Evolutionary conservation across 2,329 filamentous ascomycete genomes (phyloP).

Genomic region (Botrytis deweyae): DNA sequence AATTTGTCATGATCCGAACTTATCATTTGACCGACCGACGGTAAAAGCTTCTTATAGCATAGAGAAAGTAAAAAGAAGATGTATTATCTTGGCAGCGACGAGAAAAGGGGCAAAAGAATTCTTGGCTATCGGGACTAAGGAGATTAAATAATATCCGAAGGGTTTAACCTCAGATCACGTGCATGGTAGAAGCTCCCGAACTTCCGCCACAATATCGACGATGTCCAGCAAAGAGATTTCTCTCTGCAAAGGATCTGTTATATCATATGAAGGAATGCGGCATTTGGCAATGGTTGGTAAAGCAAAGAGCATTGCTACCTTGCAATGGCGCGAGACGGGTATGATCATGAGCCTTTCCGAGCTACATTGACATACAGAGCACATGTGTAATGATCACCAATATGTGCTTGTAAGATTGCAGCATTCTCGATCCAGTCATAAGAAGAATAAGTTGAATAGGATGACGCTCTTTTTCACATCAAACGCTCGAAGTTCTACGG

Average conservation of each 20-base stretch:
- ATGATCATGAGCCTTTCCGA: not conserved
- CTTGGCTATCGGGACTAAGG: not conserved
- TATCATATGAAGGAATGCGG: not conserved
- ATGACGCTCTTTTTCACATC: not conserved
- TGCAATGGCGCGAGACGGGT: not conserved
- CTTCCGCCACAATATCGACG: not conserved
- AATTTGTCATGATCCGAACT: not conserved
- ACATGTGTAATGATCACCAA: not conserved
- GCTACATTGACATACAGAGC: not conserved
- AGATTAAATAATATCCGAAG: not conserved
- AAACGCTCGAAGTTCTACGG: not conserved
- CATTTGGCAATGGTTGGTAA: not conserved
- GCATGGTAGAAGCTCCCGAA: not conserved
- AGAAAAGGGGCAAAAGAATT: not conserved
- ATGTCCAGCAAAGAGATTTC: not conserved
- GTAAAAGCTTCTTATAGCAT: not conserved
- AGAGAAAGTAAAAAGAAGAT: too few species aligned
- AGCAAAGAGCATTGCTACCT: not conserved
- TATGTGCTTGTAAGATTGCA: not conserved
- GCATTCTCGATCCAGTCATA: not conserved
- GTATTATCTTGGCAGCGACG: not conserved
- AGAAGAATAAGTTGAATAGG: not conserved
- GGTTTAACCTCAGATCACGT: not conserved
- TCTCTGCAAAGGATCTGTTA: not conserved
- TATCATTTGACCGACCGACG: too few species aligned